These are phyloP conservation scores for Colletotrichum higginsianum DNA, from an alignment of 2,329 filamentous ascomycete genomes.

Conservation along the genomic window DNA sequence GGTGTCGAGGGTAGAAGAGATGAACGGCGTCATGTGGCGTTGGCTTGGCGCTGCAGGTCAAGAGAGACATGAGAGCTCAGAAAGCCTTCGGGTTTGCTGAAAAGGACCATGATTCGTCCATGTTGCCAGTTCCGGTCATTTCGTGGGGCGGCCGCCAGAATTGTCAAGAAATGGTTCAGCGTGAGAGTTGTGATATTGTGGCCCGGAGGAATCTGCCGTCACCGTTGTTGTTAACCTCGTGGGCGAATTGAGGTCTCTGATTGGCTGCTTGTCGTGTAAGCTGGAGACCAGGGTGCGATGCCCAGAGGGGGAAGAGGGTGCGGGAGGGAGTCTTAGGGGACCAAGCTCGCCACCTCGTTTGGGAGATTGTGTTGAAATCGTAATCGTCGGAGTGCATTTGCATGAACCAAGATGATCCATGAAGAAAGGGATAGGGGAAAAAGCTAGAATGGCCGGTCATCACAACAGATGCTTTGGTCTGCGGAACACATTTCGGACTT, in stretches of 20 bases:
- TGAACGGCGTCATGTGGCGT: constrained; percentile 40
- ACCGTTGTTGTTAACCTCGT: constrained; percentile 35
- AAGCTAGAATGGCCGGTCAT: background rate
- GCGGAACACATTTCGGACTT: background rate
- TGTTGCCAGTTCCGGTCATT: background rate
- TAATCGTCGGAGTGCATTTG: constrained; percentile 2
- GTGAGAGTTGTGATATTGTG: constrained; percentile 22
- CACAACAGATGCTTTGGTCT: background rate
- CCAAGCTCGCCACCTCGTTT: constrained; percentile 13
- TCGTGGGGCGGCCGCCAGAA: constrained; percentile 25
- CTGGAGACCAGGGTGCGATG: constrained; percentile 16
- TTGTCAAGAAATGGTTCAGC: constrained; percentile 1
- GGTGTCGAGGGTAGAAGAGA: constrained; percentile 27
- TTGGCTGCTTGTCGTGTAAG: constrained; percentile 30
- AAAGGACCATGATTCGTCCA: constrained; percentile 27
- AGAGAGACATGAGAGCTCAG: constrained; percentile 18
- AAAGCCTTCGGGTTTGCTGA: constrained; percentile 21
- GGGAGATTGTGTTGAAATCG: constrained; percentile 20
- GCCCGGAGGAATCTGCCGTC: background rate
- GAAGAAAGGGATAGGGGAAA: background rate
- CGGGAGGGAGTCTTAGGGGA: background rate
- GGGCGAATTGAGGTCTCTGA: constrained; percentile 21
- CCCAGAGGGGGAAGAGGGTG: background rate
- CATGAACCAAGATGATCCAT: constrained; percentile 16
- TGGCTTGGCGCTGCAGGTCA: constrained; percentile 40